Conservation (phyloP, 495 filamentous ascomycete genomes). For the Astrothelium macrocarpum region DNA sequence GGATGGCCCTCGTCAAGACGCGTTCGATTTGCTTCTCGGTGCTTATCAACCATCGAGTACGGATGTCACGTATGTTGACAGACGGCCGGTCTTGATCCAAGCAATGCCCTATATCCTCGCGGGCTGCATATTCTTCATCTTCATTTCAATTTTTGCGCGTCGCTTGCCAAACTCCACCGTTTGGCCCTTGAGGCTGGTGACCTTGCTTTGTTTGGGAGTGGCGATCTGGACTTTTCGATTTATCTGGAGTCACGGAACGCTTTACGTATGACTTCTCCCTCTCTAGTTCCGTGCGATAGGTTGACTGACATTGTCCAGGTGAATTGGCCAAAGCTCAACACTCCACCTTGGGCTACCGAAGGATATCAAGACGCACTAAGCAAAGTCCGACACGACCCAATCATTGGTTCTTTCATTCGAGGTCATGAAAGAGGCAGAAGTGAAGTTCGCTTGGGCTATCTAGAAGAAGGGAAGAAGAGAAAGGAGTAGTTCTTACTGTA, state of each 20-base stretch:
- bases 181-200: slow-evolving; percentile 70
- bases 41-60: slow-evolving; percentile 62
- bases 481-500: slow-evolving; percentile 8
- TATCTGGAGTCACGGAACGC: slow-evolving; percentile 70
- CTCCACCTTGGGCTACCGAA: slow-evolving; percentile 71
- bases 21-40: slow-evolving; percentile 88
- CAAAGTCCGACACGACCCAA: slow-evolving; percentile 61
- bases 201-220: slow-evolving; percentile 62
- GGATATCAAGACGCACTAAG: slow-evolving; percentile 79
- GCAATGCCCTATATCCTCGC: slow-evolving; percentile 81
- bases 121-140: slow-evolving; percentile 74
- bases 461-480: slow-evolving; percentile 95
- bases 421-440: slow-evolving; percentile 70
- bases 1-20: slow-evolving; percentile 88
- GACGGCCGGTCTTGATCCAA: slow-evolving; percentile 78
- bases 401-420: slow-evolving; percentile 63
- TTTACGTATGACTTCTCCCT: slow-evolving; percentile 63
- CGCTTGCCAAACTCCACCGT: slow-evolving; percentile 55
- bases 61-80: slow-evolving; percentile 67
- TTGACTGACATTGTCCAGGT: slow-evolving; percentile 49
- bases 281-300: neutral
- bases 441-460: slow-evolving; percentile 63
- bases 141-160: slow-evolving; percentile 67
- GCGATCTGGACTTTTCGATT: slow-evolving; percentile 62
- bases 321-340: slow-evolving; percentile 94